Conservation (phyloP, 352 stramenopile genomes). For the Globisporangium emineosum region DNA sequence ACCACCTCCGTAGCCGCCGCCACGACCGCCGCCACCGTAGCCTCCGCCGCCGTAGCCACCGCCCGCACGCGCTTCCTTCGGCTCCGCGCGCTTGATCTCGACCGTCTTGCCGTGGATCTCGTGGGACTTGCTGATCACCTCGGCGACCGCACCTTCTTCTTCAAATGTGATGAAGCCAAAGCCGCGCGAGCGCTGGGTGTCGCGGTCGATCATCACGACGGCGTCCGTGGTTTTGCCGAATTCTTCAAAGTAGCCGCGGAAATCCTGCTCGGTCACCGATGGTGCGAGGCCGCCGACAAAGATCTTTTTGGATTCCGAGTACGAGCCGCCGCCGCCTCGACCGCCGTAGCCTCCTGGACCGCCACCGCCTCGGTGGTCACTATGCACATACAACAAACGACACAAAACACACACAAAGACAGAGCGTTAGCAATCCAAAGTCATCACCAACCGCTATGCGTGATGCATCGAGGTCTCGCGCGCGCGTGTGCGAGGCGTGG, state of each 20-base stretch:
- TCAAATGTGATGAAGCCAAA: slow-evolving; percentile 94
- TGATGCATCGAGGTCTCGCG: slow-evolving; percentile 2
- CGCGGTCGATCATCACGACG: slow-evolving; percentile 92
- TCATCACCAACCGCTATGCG: neutral
- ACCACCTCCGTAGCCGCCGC: slow-evolving; percentile 17
- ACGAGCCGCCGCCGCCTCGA: slow-evolving; percentile 25
- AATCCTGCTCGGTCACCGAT: slow-evolving; percentile 87
- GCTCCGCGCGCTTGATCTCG: slow-evolving; percentile 87
- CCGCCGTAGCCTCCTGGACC: slow-evolving; percentile 16
- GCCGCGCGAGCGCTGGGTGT: slow-evolving; percentile 87
- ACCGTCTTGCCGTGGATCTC: slow-evolving; percentile 90
- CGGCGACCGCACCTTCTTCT: slow-evolving; percentile 83
- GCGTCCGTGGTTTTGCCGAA: slow-evolving; percentile 90
- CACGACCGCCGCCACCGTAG: slow-evolving; percentile 18
- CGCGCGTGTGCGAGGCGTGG: slow-evolving; percentile 1
- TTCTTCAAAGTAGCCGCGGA: slow-evolving; percentile 90
- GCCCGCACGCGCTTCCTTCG: slow-evolving; percentile 58
- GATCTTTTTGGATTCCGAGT: slow-evolving; percentile 88
- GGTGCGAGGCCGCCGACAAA: slow-evolving; percentile 90
- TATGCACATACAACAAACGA: slow-evolving; percentile 16
- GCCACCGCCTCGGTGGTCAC: slow-evolving; percentile 18
- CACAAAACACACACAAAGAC: neutral
- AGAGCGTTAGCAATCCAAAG: slow-evolving; percentile 1
- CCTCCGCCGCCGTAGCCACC: slow-evolving; percentile 28
- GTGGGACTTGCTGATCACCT: slow-evolving; percentile 87